Conservation (phyloP, 176 grass and related monocot genomes). For the Lolium perenne region DNA sequence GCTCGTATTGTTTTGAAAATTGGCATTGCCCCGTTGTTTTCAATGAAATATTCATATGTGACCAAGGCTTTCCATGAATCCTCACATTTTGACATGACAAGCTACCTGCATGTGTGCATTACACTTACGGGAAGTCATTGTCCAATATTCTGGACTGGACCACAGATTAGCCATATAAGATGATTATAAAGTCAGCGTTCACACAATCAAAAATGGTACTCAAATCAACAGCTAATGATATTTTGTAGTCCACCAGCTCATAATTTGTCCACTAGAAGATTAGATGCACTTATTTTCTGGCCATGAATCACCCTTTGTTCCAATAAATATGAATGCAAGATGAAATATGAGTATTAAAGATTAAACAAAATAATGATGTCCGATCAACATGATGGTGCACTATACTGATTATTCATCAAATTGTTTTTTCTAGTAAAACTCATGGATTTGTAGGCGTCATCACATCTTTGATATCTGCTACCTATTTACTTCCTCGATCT, state of each 20-base stretch:
- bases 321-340: constrained; percentile 2
- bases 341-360: not conserved
- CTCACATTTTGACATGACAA: not conserved
- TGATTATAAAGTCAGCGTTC: constrained; percentile 29
- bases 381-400: constrained; percentile 11
- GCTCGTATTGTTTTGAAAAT: not conserved
- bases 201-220: constrained; percentile 25
- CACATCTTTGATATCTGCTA: not conserved
- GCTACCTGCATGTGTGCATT: constrained; percentile 31
- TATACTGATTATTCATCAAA: constrained; percentile 3
- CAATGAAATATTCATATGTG: not conserved
- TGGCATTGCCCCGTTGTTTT: not conserved
- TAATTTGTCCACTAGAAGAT: constrained; percentile 43
- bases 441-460: not conserved
- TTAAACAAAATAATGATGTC: constrained; percentile 23
- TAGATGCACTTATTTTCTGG: constrained; percentile 48
- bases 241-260: constrained; percentile 15
- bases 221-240: constrained; percentile 32
- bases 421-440: not conserved
- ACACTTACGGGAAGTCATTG: constrained; percentile 23
- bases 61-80: not conserved
- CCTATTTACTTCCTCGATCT: not conserved
- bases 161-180: constrained; percentile 36
- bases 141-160: constrained; percentile 26
- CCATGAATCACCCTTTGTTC: not conserved